phyloP scores from a whole-genome alignment of 2,329 filamentous ascomycete species.

The Pseudocercospora musae region DNA sequence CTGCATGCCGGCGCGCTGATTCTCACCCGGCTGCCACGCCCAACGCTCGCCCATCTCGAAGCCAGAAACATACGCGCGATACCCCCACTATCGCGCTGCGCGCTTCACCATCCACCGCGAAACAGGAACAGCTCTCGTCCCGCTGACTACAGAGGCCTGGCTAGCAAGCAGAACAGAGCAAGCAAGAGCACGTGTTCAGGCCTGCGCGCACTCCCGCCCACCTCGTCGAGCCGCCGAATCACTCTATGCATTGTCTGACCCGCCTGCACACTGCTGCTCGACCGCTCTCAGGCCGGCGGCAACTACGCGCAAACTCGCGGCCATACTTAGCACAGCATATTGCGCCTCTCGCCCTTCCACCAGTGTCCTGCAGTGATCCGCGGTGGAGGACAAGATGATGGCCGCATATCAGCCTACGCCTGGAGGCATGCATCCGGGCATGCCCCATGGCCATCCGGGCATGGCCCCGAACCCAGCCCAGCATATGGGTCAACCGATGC shows the following conservation, averaged over 20 bases:
- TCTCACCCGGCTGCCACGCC: background rate
- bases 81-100: background rate
- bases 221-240: background rate
- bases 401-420: slow-evolving; percentile 67
- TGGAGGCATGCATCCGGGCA: slow-evolving; percentile 63
- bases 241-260: slow-evolving; percentile 31
- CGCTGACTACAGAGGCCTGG: background rate
- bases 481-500: slow-evolving; percentile 66
- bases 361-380: slow-evolving; percentile 3
- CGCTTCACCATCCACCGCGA: background rate
- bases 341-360: slow-evolving; percentile 32
- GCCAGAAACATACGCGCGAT: background rate
- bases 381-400: slow-evolving; percentile 59
- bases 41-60: background rate
- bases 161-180: slow-evolving; percentile 1
- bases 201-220: slow-evolving; percentile 3
- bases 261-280: slow-evolving; percentile 29
- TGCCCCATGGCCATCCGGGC: slow-evolving; percentile 62
- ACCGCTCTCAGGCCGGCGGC: slow-evolving; percentile 29
- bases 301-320: slow-evolving; percentile 13
- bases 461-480: slow-evolving; percentile 66
- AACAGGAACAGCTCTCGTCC: background rate
- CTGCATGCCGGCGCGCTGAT: slow-evolving; percentile 5
- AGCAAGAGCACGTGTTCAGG: slow-evolving; percentile 18
- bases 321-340: slow-evolving; percentile 6